These are phyloP conservation scores for Xylaria sp. DNA, from an alignment of 2,329 filamentous ascomycete genomes.

Conservation along the genomic window DNA sequence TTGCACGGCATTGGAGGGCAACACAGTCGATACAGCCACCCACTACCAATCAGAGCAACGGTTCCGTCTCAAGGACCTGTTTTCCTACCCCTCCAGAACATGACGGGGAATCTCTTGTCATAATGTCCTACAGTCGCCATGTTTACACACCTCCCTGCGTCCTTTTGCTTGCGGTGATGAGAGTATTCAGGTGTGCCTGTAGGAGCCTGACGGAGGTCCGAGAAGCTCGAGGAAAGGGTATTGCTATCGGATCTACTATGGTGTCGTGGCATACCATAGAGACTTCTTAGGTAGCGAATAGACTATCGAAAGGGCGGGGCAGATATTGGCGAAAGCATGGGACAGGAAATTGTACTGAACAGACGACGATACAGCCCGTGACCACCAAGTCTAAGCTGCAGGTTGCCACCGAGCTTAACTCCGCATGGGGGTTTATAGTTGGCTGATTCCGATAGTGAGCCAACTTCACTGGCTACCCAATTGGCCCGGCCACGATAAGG, in stretches of 20 bases:
- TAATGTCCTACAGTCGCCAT: slow-evolving; percentile 1
- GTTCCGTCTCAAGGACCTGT: neutral
- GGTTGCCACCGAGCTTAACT: slow-evolving; percentile 7
- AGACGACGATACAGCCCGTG: slow-evolving; percentile 9
- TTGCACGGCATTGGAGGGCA: neutral
- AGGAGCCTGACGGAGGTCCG: slow-evolving; percentile 23
- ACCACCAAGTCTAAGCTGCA: neutral
- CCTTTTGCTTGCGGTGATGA: slow-evolving; percentile 12
- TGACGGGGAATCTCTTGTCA: slow-evolving; percentile 6
- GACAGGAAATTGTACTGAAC: neutral
- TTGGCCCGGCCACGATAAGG: neutral
- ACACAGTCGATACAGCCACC: neutral
- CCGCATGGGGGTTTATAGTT: slow-evolving; percentile 1
- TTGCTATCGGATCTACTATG: slow-evolving; percentile 2
- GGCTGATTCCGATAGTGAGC: slow-evolving; percentile 8
- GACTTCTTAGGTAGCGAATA: slow-evolving; percentile 4
- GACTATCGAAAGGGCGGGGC: slow-evolving; percentile 2
- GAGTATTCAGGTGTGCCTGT: slow-evolving; percentile 7
- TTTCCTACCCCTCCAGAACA: neutral
- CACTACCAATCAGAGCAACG: neutral
- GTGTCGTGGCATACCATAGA: neutral
- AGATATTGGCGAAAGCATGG: slow-evolving; percentile 2
- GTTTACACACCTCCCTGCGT: slow-evolving; percentile 2
- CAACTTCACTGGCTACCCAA: neutral
- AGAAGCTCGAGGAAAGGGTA: slow-evolving; percentile 15